Base-by-base conservation (phyloP, 1,284 basidiomycete genomes). In the Flammula alnicola region DNA sequence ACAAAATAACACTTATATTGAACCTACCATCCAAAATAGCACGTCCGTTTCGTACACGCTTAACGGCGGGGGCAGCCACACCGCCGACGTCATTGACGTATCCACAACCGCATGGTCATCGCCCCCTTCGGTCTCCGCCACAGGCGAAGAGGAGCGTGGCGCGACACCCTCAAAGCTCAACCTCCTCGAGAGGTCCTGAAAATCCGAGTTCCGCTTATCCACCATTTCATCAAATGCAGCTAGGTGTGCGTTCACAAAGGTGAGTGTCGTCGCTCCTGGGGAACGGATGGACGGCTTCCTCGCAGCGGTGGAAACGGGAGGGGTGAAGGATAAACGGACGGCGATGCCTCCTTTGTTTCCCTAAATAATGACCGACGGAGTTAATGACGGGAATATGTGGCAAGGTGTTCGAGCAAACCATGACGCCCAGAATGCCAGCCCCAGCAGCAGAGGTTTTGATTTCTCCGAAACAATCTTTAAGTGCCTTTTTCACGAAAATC, bases 221-320 rank as follows among this genome's bases (percentile, higher is more conserved):
- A 74, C 72, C 80, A 86, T 84, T 51, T 88, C 87, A 56, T 91
- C 88, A 52, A 83, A 88, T n/a, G 88, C 88, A 0, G 88, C 88
- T 5, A 91, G 73, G 66, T 91, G 88, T 4, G 88, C 73, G 60
- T 88, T 87, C 20, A 91, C 83, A 57, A 91, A 89, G 0, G 87
- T 87, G 25, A 91, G 57, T 0, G 73, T 67, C 0, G 75, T 79
- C 6, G 78, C 63, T 31, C 69, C 69, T 12, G 69, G 69, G 19
- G 52, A 52, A 10, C 43, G 7, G 22, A 26, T 9, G 26, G 16
- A 4, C 19, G 17, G 11, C 48, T 50, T 46, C 41, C 39, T 33
- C 16, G 20, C 19, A 38, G 32, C 44, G 38, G 22, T 27, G 11
- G 44, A 26, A 52, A 42, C 55, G 1, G 67, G 65, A 27, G 84